A percentile compares a stretch with the other conserved stretches of the same genome.
Evolutionary conservation across 2,329 filamentous ascomycete genomes (phyloP).

Genomic region (Grosmannia huntii): DNA sequence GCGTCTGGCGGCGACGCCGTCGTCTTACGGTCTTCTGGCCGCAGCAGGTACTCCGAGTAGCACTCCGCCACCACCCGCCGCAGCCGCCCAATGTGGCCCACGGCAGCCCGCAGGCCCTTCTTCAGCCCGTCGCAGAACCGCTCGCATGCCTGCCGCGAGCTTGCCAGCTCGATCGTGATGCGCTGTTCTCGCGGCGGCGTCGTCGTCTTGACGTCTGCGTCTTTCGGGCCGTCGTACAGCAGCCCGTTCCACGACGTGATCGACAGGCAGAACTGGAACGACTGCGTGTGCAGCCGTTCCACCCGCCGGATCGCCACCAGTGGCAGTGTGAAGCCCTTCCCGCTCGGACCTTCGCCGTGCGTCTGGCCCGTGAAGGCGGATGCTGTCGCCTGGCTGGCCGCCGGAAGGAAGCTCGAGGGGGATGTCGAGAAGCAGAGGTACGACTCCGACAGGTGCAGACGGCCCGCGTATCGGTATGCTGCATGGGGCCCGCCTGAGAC

Average conservation of each 20-base stretch:
- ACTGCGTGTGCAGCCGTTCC: constrained; percentile 84
- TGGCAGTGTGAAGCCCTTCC: constrained; percentile 91
- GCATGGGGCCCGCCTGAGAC: constrained; percentile 37
- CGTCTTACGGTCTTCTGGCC: constrained; percentile 50
- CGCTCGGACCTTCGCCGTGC: constrained; percentile 80
- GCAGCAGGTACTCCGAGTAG: constrained; percentile 77
- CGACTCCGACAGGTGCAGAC: constrained; percentile 84
- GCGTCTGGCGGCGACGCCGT: constrained; percentile 67
- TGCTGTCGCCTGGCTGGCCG: constrained; percentile 66
- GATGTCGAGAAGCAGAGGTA: constrained; percentile 97
- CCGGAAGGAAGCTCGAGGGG: constrained; percentile 71
- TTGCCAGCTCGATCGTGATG: constrained; percentile 82
- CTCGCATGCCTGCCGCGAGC: constrained; percentile 79
- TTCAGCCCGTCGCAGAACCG: constrained; percentile 94
- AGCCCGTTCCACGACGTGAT: constrained; percentile 90
- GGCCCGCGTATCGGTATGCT: constrained; percentile 78
- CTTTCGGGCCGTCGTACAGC: constrained; percentile 37
- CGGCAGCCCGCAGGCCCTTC: constrained; percentile 71
- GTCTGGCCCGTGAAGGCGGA: constrained; percentile 85
- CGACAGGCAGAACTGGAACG: constrained; percentile 81
- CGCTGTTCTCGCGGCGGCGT: constrained; percentile 53
- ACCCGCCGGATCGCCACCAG: constrained; percentile 84
- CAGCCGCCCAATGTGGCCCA: constrained; percentile 77
- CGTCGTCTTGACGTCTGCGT: constrained; percentile 31
- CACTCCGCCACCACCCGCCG: constrained; percentile 70